These are phyloP conservation scores for Chlamydomonas schloesseri DNA, from an alignment of 139 green algal genomes.

Conservation along the genomic window DNA sequence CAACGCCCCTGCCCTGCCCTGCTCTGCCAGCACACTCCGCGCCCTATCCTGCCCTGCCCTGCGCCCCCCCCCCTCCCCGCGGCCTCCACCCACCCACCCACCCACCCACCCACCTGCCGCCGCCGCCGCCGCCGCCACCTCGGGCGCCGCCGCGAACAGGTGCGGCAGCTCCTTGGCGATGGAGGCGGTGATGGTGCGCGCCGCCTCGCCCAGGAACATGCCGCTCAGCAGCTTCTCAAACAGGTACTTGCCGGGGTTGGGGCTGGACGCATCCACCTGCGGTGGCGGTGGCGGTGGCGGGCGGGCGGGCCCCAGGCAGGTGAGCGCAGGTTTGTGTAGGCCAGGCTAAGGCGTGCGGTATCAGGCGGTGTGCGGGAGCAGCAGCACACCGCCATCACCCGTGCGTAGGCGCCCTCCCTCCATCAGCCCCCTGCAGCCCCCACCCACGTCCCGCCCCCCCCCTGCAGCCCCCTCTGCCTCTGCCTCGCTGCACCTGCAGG, in stretches of 20 bases:
- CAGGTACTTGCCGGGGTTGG: constrained; percentile 65
- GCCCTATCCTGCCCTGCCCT: too few relatives aligned
- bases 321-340: neutral
- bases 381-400: too few relatives aligned
- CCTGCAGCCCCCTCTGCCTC: constrained; percentile 69
- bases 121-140: neutral
- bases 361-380: too few relatives aligned
- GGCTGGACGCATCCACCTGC: constrained; percentile 29
- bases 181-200: constrained; percentile 78
- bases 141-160: constrained; percentile 45
- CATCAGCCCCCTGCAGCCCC: neutral
- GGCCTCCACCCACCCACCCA: too few relatives aligned
- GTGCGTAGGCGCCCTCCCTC: too few relatives aligned
- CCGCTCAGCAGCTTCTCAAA: constrained; percentile 95
- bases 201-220: constrained; percentile 92
- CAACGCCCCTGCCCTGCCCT: too few relatives aligned
- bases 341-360: too few relatives aligned
- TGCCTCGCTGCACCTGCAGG: constrained; percentile 73
- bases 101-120: too few relatives aligned
- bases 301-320: neutral
- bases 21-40: too few relatives aligned
- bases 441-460: neutral
- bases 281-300: too few relatives aligned
- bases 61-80: too few relatives aligned
- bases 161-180: constrained; percentile 5